Base-by-base conservation (phyloP, 2,329 filamentous ascomycete genomes). In the Hypoxylon sp. region DNA sequence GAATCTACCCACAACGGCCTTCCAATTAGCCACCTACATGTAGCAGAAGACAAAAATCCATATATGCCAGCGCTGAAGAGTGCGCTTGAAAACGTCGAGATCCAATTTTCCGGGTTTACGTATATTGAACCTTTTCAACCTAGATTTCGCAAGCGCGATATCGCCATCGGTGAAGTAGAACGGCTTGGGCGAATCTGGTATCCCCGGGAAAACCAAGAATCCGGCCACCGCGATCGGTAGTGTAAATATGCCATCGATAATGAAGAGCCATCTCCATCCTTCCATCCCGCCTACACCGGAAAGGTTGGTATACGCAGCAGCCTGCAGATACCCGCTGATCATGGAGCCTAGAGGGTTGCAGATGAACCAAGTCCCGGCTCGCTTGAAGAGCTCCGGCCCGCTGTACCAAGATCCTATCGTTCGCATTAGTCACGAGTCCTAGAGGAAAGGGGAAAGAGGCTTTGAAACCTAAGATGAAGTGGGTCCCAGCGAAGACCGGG, bases 231-330 rank as follows among this genome's bases (percentile, higher is more conserved):
- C 82, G 8, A 88, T 81, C 0, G 85, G 86, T 2, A 88, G 78
- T 0, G 83, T 85, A 72, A 87, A 87, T 31, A 86, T 80, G 0
- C 85, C 86, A 57, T 87, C 85, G 27, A 88, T 86, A 10, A 88
- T 83, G 54, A 87, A 88, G 0, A 87, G 76, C 84, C 81, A 85
- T 51, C 80, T 70, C 72, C 72, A 74, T 1, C 72, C 72, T 11
- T 67, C 62, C 71, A 74, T 54, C 3, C 70, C 65, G 3, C 65
- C 70, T 1, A 70, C 69, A 6, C 73, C 72, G 11, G 69, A 71
- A 1, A 75, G 44, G 31, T 75, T 65, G 1, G 64, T 71, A 21
- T 75, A 75, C 5, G 73, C 72, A 0, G 72, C 73, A 6, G 73
- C 69, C 42, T 74, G 73, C n/a, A 75, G 51, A 50, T 79, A 80